Evolutionary conservation across 2,329 filamentous ascomycete species (phyloP).

Genomic region (Septoria linicola): DNA sequence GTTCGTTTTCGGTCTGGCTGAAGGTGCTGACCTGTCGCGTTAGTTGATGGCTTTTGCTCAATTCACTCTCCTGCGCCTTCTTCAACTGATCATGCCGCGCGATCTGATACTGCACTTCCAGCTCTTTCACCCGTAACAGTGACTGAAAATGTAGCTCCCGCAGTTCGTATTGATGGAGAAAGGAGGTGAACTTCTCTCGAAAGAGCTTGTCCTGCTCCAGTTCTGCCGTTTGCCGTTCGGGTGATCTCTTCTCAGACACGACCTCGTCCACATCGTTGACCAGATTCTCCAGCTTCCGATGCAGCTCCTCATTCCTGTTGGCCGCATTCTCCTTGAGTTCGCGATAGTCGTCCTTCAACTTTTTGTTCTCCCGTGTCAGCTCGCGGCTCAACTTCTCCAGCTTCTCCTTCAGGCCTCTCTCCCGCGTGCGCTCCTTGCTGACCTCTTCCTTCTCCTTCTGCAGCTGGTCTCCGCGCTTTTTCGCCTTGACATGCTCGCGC

Average conservation of each 20-base stretch:
- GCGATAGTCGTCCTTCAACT: conserved; percentile 90
- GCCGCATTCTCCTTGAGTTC: conserved; percentile 84
- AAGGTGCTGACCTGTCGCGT: conserved; percentile 92
- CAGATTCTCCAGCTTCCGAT: conserved; percentile 77
- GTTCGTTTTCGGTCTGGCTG: conserved; percentile 90
- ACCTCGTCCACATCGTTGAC: conserved; percentile 83
- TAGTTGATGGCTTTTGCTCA: conserved; percentile 75
- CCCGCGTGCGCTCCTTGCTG: conserved; percentile 84
- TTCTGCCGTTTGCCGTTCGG: conserved; percentile 76
- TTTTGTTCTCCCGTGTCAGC: conserved; percentile 95
- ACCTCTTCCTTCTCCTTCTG: conserved; percentile 96
- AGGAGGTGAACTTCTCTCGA: conserved; percentile 82
- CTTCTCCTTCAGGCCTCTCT: conserved; percentile 88
- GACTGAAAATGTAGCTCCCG: conserved; percentile 93
- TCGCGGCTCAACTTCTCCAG: conserved; percentile 94
- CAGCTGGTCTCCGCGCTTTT: conserved; percentile 87
- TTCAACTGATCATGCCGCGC: conserved; percentile 86
- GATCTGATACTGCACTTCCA: conserved; percentile 90
- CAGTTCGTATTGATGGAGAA: conserved; percentile 95
- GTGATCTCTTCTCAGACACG: conserved; percentile 75
- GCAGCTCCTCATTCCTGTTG: conserved; percentile 76
- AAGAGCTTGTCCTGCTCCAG: conserved; percentile 85
- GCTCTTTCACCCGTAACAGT: conserved; percentile 87
- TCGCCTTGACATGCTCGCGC: conserved; percentile 90
- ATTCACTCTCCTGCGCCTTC: conserved; percentile 80